Evolutionary conservation across 2,329 filamentous ascomycete species (phyloP).

Genomic region (Pseudogymnoascus sp.): DNA sequence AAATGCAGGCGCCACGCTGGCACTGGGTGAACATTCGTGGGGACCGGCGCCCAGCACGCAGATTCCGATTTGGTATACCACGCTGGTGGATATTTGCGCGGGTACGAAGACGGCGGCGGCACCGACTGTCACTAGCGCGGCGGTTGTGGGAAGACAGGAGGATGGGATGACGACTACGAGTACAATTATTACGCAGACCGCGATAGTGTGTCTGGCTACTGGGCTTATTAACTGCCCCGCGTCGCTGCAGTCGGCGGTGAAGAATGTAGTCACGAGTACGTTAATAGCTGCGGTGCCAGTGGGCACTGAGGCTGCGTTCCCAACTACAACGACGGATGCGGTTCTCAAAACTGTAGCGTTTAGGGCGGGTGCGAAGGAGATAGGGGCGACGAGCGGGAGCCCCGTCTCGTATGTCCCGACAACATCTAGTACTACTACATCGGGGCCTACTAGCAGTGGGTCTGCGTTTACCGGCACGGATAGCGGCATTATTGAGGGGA

Average conservation of each 20-base stretch:
- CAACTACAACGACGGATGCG: constrained; percentile 26
- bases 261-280: constrained; percentile 33
- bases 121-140: constrained; percentile 16
- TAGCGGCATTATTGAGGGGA: constrained; percentile 18
- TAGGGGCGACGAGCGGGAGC: constrained; percentile 35
- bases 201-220: constrained; percentile 35
- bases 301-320: constrained; percentile 33
- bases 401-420: constrained; percentile 37
- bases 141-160: constrained; percentile 19
- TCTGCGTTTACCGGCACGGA: not conserved
- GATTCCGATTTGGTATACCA: constrained; percentile 46
- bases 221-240: constrained; percentile 41
- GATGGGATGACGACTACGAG: constrained; percentile 32
- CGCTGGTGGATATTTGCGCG: constrained; percentile 37
- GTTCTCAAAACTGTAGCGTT: constrained; percentile 34
- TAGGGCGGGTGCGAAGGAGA: constrained; percentile 30
- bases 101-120: constrained; percentile 22
- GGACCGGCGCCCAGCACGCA: constrained; percentile 39
- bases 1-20: constrained; percentile 43
- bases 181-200: constrained; percentile 35
- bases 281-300: constrained; percentile 33
- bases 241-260: constrained; percentile 38
- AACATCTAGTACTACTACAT: constrained; percentile 18
- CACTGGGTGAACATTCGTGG: constrained; percentile 37
- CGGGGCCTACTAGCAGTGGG: not conserved